Percentiles rank a stretch among this genome's conserved stretches.
Evolutionary conservation across 768 basidiomycete species (phyloP).

Genomic region (Candolleomyces efflorescens): DNA sequence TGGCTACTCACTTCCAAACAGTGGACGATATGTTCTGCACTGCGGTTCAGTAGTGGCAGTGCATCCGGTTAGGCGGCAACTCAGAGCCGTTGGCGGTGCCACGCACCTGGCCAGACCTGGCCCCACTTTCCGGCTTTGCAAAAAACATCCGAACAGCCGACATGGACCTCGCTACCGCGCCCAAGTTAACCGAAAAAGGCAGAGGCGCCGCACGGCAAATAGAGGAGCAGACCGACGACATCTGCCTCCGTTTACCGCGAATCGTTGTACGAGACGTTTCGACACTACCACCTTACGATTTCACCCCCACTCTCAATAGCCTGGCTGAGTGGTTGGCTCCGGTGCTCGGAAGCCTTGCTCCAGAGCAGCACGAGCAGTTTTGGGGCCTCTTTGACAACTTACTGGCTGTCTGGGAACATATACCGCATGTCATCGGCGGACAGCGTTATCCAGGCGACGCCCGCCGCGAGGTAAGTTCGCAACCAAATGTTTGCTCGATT

Average conservation of each 20-base stretch:
- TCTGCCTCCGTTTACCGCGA: not conserved
- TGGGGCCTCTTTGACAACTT: not conserved
- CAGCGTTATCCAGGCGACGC: not conserved
- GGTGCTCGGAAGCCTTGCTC: not conserved
- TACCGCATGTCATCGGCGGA: not conserved
- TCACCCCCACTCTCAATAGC: not conserved
- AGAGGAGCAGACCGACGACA: not conserved
- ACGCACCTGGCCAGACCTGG: too few relatives aligned
- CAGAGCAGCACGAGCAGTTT: not conserved
- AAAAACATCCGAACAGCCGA: too few relatives aligned
- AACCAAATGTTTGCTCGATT: too few relatives aligned
- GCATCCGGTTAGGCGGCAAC: too few relatives aligned
- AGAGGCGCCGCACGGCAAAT: not conserved
- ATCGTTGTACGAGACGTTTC: not conserved
- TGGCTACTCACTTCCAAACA: too few relatives aligned
- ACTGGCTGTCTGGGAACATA: not conserved
- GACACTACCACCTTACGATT: not conserved
- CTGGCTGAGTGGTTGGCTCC: not conserved
- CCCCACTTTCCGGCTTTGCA: too few relatives aligned
- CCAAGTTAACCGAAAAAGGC: not conserved
- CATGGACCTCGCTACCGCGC: too few relatives aligned
- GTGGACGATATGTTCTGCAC: too few relatives aligned
- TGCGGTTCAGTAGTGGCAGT: too few relatives aligned
- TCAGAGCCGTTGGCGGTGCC: too few relatives aligned
- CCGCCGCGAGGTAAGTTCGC: too few relatives aligned